Conservation (phyloP, 345 rosid species). For the Atalantia buxifolia region DNA sequence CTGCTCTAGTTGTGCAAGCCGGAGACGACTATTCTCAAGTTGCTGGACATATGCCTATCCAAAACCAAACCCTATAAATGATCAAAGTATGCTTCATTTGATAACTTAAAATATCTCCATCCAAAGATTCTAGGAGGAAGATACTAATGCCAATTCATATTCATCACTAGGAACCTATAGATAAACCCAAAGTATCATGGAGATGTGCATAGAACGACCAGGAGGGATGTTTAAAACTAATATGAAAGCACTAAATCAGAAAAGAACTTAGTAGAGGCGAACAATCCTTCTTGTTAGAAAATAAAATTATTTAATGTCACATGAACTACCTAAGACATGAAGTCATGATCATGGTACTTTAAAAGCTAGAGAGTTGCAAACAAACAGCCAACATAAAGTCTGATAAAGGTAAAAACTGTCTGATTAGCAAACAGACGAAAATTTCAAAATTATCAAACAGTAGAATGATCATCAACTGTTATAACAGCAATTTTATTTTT, state of each 20-base stretch:
- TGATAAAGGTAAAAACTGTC: neutral
- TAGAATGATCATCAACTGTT: neutral
- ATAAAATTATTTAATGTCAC: neutral
- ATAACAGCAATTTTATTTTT: neutral
- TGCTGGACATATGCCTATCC: slow-evolving; percentile 93
- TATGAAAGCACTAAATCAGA: neutral
- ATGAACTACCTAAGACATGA: neutral
- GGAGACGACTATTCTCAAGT: slow-evolving; percentile 67
- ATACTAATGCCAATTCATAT: neutral
- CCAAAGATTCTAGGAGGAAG: neutral
- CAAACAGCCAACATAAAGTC: neutral
- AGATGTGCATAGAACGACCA: neutral
- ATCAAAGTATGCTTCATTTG: slow-evolving; percentile 31
- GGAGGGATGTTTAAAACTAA: neutral
- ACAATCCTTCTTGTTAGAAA: neutral
- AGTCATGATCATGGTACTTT: no score
- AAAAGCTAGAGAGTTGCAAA: neutral
- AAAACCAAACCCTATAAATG: slow-evolving; percentile 50
- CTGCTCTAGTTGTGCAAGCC: slow-evolving; percentile 74
- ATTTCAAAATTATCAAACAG: neutral
- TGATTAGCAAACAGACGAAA: no score
- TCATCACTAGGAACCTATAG: neutral
- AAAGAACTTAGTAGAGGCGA: neutral
- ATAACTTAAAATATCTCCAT: slow-evolving; percentile 5
- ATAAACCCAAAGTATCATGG: neutral